Conservation (phyloP, 768 basidiomycete genomes). For the Rhizopogon roseolus region DNA sequence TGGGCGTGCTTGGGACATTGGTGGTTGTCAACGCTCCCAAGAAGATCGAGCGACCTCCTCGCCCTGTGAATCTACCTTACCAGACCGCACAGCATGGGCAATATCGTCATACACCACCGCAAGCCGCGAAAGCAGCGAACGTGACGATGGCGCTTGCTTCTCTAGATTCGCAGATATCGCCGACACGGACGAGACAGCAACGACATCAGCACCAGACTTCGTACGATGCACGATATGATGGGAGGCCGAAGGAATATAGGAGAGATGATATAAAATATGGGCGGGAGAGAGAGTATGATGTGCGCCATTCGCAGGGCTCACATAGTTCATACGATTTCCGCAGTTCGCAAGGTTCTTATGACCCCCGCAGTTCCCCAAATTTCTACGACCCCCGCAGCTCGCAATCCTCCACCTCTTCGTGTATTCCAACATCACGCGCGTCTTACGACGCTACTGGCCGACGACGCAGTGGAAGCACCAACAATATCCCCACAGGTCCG, state of each 20-base stretch:
- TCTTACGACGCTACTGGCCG: constrained; percentile 9
- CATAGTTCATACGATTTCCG: constrained; percentile 11
- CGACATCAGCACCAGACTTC: constrained; percentile 27
- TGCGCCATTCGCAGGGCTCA: neutral
- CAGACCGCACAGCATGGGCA: neutral
- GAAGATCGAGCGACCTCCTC: neutral
- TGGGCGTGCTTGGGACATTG: constrained; percentile 38
- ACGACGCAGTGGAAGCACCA: constrained; percentile 24
- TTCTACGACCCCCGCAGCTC: neutral
- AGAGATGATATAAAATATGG: neutral
- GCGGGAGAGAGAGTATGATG: constrained; percentile 3
- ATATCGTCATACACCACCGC: constrained; percentile 9
- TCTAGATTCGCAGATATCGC: constrained; percentile 20
- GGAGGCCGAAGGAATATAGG: neutral
- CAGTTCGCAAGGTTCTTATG: neutral
- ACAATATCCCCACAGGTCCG: constrained; percentile 10
- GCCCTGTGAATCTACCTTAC: neutral
- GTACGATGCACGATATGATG: constrained; percentile 4
- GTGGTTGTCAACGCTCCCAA: constrained; percentile 20
- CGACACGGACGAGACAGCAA: constrained; percentile 18
- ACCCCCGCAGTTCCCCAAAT: neutral
- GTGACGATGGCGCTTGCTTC: constrained; percentile 6
- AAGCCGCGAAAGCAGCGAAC: constrained; percentile 1
- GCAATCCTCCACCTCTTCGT: neutral
- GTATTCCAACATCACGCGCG: neutral